Conservation (phyloP, 1,284 basidiomycete species). For the Ganoderma boninense region DNA sequence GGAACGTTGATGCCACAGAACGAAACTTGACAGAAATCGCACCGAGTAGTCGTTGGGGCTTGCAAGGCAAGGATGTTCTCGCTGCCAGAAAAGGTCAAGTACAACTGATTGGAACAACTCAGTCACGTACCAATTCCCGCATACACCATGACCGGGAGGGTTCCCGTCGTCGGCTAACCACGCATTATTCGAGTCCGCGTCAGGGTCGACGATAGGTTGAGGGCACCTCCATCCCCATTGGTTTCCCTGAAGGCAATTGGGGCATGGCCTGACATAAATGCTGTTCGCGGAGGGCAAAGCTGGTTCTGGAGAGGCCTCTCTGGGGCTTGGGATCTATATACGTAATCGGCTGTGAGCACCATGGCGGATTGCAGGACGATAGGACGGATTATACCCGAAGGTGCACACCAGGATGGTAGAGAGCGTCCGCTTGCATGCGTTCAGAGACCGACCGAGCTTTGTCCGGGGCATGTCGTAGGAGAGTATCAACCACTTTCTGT, state of each 20-base stretch:
- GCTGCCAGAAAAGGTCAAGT: constrained; percentile 44
- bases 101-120: not conserved
- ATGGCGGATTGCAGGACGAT: not conserved
- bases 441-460: constrained; percentile 71
- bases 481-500: constrained; percentile 72
- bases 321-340: constrained; percentile 71
- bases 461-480: constrained; percentile 71
- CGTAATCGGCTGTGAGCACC: constrained; percentile 8
- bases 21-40: constrained; percentile 78
- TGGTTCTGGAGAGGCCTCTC: constrained; percentile 78
- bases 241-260: constrained; percentile 73
- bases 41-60: constrained; percentile 78
- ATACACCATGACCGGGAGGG: constrained; percentile 78
- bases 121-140: constrained; percentile 72
- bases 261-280: constrained; percentile 76
- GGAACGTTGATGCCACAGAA: constrained; percentile 82
- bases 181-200: constrained; percentile 66
- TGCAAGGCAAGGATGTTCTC: constrained; percentile 74
- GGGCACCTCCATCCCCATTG: constrained; percentile 77
- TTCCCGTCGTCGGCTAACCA: constrained; percentile 77
- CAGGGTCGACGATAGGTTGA: constrained; percentile 75
- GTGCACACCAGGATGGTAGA: constrained; percentile 68
- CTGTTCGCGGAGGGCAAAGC: constrained; percentile 62
- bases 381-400: constrained; percentile 65
- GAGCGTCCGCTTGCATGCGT: constrained; percentile 77